A percentile compares a stretch with the other conserved stretches of the same genome.
Conservation (phyloP, 805 yeast species). For the Pichia paraexigua region DNA sequence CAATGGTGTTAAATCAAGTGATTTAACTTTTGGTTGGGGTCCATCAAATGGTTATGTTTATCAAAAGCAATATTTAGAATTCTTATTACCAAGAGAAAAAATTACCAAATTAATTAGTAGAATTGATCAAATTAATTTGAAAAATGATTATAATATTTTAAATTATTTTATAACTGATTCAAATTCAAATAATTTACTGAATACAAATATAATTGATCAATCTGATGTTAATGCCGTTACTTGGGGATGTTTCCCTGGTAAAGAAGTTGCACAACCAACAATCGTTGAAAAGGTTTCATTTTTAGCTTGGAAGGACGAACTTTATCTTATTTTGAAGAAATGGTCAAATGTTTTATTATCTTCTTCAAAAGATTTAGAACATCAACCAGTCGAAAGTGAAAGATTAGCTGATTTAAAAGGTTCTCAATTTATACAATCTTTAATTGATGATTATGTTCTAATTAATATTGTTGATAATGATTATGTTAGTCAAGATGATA, state of each 20-base stretch:
- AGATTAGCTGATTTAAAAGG: constrained; percentile 17
- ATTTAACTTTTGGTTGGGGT: constrained; percentile 86
- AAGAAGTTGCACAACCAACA: constrained; percentile 91
- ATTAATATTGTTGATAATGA: constrained; percentile 91
- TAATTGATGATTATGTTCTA: constrained; percentile 57
- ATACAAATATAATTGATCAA: constrained; percentile 50
- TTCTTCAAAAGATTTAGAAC: constrained; percentile 28
- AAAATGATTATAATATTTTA: constrained; percentile 41
- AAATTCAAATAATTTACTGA: constrained; percentile 23
- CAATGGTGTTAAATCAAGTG: constrained; percentile 66
- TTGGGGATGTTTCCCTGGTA: constrained; percentile 97
- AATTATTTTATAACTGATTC: constrained; percentile 68
- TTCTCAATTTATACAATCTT: constrained; percentile 34
- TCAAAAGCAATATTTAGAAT: constrained; percentile 89
- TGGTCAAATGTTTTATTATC: constrained; percentile 39
- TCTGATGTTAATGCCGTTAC: constrained; percentile 87
- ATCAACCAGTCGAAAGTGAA: constrained; percentile 16
- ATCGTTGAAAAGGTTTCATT: constrained; percentile 89
- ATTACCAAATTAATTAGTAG: constrained; percentile 31
- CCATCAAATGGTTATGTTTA: constrained; percentile 88
- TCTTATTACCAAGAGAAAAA: constrained; percentile 56
- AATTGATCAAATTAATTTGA: constrained; percentile 39
- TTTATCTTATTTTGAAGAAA: constrained; percentile 71
- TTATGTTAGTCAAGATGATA: constrained; percentile 42
- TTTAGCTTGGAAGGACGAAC: constrained; percentile 96